Base-by-base conservation (phyloP, 345 rosid genomes). In the Populus euphratica region DNA sequence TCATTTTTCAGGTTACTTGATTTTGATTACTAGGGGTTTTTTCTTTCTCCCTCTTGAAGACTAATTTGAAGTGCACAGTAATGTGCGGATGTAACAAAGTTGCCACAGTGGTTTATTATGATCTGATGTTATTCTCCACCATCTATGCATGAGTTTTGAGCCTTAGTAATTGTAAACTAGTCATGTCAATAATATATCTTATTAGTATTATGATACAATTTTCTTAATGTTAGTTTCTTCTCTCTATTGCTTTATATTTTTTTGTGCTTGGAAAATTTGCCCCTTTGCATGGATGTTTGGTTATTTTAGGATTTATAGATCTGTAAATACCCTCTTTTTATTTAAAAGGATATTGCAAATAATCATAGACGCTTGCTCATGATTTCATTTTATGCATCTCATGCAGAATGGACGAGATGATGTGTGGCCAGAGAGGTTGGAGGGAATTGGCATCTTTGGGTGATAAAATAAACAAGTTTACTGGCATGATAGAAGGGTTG, bases 351-450 rank as follows among this genome's bases (percentile, higher is more conserved):
- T n/a, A n/a, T 31, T 20, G 14, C 18, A 31, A 12, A 56, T 25
- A 25, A 31, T 62, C 10, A 7, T 56, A 16, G 54, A 21, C 29
- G 21, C 59, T 39, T 66, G 21, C 66, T 72, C 13, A 49, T 66
- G n/a, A 11, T 63, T 70, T 68, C 54, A 2, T 65, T 27, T 9
- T 27, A 14, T 80, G 12, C 54, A 39, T 43, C 38, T 74, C 69
- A 65, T 82, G 74, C 85, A 92, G 96, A 81, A 94, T 92, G 98
- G 98, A 94, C 79, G 98, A 92, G 85, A 92, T 94, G 98, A 94
- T 94, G 98, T 90, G 90, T 27, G 98, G 98, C 70, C 98, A 94
- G 85, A 86, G 93, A 85, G 93, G 98, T 69, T 94, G 98, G 98
- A 88, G 97, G 73, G 98, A 94, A 77, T 83, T 94, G 76, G 94